A percentile compares a stretch with the other conserved stretches of the same genome.
These are phyloP conservation scores for Pholiota adiposa DNA, from an alignment of 1,284 basidiomycete species.

Conservation along the genomic window DNA sequence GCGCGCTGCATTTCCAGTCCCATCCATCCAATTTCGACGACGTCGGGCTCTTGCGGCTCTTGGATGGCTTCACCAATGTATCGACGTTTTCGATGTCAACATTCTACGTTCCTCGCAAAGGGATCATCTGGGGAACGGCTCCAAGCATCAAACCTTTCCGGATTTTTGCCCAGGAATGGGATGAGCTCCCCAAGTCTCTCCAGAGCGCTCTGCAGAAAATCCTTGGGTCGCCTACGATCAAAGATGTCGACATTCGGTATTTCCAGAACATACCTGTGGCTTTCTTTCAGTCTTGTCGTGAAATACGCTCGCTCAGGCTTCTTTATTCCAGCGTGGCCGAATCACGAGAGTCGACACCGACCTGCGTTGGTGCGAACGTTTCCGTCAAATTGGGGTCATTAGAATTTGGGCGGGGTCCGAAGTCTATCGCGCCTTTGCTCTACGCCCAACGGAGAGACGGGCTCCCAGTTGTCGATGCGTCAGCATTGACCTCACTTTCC, in stretches of 20 bases:
- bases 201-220: background rate
- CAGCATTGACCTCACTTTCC: no score
- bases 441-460: no score
- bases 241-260: background rate
- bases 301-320: background rate
- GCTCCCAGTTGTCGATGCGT: no score
- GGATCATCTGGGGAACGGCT: constrained; percentile 4
- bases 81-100: background rate
- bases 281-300: background rate
- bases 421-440: no score
- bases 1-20: no score
- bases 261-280: background rate
- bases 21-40: no score
- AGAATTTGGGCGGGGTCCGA: no score
- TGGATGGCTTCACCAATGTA: background rate
- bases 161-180: background rate
- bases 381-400: no score
- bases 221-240: background rate
- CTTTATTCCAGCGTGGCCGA: background rate
- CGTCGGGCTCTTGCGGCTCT: no score
- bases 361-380: no score
- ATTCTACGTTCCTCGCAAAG: constrained; percentile 1
- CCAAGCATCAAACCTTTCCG: background rate
- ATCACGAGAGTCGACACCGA: no score
- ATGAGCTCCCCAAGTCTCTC: background rate